A percentile compares a stretch with the other conserved stretches of the same genome.
Evolutionary conservation across 192 early-diverging fungal species (phyloP).

Genomic region (Mortierella alpina): DNA sequence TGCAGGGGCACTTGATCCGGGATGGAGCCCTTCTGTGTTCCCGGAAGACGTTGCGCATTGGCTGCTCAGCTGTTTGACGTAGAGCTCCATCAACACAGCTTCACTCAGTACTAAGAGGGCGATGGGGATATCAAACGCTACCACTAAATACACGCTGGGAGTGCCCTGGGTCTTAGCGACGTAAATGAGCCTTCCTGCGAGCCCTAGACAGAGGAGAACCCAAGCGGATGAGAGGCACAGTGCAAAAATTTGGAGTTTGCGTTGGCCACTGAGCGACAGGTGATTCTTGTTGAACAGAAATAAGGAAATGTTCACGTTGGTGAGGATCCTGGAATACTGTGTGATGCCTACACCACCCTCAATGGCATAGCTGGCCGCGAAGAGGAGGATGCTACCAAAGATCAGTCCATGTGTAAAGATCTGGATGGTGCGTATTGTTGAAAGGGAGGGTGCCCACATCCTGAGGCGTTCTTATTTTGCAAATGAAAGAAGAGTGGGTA

Average conservation of each 20-base stretch:
- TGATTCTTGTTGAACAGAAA: too few species aligned
- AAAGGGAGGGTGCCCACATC: too few species aligned
- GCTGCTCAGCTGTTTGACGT: neutral
- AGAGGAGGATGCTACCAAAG: slow-evolving; percentile 7
- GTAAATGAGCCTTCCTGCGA: neutral
- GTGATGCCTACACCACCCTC: neutral
- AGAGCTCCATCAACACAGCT: neutral
- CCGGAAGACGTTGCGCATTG: neutral
- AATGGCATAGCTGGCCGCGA: slow-evolving; percentile 11
- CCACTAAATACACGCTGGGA: neutral
- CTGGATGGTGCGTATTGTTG: too few species aligned
- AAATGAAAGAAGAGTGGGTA: too few species aligned
- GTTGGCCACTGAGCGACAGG: too few species aligned
- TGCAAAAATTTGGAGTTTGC: too few species aligned
- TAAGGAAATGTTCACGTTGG: neutral
- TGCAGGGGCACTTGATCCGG: slow-evolving; percentile 4
- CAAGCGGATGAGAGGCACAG: too few species aligned
- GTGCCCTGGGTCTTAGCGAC: neutral
- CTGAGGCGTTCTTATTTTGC: too few species aligned
- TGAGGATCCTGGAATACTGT: slow-evolving; percentile 7
- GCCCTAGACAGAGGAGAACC: neutral
- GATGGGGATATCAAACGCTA: neutral
- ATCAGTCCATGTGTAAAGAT: neutral
- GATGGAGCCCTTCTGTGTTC: too few species aligned
- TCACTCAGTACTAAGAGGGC: neutral